Percentiles rank a stretch among this genome's conserved stretches.
These are phyloP conservation scores for Sisymbrium altissimum DNA, from an alignment of 345 rosid genomes.

Conservation along the genomic window DNA sequence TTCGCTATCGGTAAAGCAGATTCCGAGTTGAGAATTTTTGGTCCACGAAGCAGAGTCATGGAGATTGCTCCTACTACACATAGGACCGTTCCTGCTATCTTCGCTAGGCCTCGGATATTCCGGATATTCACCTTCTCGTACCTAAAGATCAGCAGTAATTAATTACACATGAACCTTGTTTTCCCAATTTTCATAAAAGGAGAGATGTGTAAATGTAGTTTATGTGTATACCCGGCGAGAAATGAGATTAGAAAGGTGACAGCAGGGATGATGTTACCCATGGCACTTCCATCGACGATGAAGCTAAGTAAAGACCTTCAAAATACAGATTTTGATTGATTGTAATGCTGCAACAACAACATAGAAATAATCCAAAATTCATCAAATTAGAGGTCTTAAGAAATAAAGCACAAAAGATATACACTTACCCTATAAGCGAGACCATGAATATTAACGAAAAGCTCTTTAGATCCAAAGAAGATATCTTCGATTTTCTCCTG, in stretches of 20 bases:
- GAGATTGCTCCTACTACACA: constrained; percentile 61
- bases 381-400: neutral
- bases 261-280: constrained; percentile 41
- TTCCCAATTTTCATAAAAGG: neutral
- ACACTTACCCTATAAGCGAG: constrained; percentile 38
- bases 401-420: neutral
- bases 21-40: constrained; percentile 56
- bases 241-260: constrained; percentile 39
- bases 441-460: constrained; percentile 38
- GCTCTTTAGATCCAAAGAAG: constrained; percentile 33
- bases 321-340: constrained; percentile 36
- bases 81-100: constrained; percentile 54
- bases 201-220: neutral
- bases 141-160: constrained; percentile 33
- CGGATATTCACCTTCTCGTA: constrained; percentile 51
- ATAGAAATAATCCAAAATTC: neutral
- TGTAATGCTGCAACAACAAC: constrained; percentile 32
- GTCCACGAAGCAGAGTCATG: constrained; percentile 69
- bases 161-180: neutral
- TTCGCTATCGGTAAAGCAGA: constrained; percentile 1
- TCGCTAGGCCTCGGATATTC: constrained; percentile 56
- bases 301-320: constrained; percentile 40
- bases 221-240: constrained; percentile 28
- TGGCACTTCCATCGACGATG: constrained; percentile 41
- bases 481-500: constrained; percentile 25